Percentiles rank a stretch among this genome's conserved stretches.
These are phyloP conservation scores for Forsythia suspensa DNA, from an alignment of 257 asterid species.

Conservation along the genomic window DNA sequence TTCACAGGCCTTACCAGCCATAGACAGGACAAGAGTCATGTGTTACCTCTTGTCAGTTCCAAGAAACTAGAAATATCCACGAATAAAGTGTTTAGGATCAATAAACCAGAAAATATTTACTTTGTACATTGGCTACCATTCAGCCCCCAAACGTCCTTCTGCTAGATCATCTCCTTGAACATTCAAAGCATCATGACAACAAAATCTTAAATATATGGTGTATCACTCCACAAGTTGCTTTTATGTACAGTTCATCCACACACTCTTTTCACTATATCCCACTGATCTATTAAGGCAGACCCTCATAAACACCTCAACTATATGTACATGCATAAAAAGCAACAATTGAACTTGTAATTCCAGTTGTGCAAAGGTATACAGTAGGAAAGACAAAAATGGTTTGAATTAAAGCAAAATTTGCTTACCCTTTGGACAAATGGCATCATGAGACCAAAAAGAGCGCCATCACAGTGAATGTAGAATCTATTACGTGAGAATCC, in stretches of 20 bases:
- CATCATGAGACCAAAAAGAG: conserved; percentile 97
- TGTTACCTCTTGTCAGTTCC: conserved; percentile 12
- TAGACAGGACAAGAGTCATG: conserved; percentile 19
- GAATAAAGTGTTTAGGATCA: conserved; percentile 2
- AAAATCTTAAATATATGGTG: not conserved
- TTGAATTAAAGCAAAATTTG: conserved; percentile 12
- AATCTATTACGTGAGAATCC: conserved; percentile 80
- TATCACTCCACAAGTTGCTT: not conserved
- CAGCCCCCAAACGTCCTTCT: conserved; percentile 60
- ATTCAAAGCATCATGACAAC: not conserved
- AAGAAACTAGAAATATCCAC: conserved; percentile 1
- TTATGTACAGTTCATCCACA: not conserved
- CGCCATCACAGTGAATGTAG: conserved; percentile 97
- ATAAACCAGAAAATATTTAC: conserved; percentile 24
- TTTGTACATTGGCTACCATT: conserved; percentile 55
- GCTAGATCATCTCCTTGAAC: not conserved
- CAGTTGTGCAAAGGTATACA: conserved; percentile 6
- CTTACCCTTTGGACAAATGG: conserved; percentile 90
- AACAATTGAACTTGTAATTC: not conserved
- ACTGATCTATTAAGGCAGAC: not conserved
- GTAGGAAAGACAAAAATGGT: not conserved
- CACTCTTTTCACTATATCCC: not conserved
- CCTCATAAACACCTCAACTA: not conserved
- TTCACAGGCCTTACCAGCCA: not conserved
- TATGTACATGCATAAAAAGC: not conserved